Evolutionary conservation across 768 basidiomycete genomes (phyloP).

Genomic region (Phaffia tasmanica): DNA sequence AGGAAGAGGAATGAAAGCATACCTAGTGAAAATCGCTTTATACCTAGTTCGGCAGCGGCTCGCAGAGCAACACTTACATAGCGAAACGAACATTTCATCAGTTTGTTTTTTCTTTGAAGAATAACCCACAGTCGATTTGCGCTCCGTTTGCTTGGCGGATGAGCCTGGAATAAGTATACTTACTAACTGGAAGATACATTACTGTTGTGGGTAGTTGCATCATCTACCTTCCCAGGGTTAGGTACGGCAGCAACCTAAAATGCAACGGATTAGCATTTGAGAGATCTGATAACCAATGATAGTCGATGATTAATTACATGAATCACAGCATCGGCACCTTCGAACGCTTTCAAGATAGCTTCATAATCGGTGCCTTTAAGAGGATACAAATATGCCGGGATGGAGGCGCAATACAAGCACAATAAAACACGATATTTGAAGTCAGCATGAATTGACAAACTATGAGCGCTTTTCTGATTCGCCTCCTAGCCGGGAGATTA

Average conservation of each 20-base stretch:
- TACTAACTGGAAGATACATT: slow-evolving; percentile 9
- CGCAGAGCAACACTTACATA: slow-evolving; percentile 3
- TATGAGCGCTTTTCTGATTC: too few species aligned
- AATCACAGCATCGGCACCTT: slow-evolving; percentile 17
- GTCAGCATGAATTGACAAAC: too few species aligned
- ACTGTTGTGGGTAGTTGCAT: neutral
- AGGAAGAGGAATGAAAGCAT: too few species aligned
- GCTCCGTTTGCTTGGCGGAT: too few species aligned
- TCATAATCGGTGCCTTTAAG: slow-evolving; percentile 11
- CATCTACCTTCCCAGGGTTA: neutral
- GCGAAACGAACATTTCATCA: neutral
- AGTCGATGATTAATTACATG: slow-evolving; percentile 6
- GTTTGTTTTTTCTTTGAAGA: neutral
- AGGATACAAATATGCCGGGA: neutral
- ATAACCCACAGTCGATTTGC: too few species aligned
- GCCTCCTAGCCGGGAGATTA: too few species aligned
- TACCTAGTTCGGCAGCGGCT: slow-evolving; percentile 14
- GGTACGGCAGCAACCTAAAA: neutral
- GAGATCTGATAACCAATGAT: neutral
- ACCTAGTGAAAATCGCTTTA: slow-evolving; percentile 5
- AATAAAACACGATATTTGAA: too few species aligned
- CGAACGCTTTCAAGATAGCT: slow-evolving; percentile 8
- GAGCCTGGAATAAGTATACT: neutral
- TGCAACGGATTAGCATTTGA: neutral
- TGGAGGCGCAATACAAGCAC: neutral